Conservation (phyloP, 2,329 filamentous ascomycete genomes). For the Venturia oleaginea region DNA sequence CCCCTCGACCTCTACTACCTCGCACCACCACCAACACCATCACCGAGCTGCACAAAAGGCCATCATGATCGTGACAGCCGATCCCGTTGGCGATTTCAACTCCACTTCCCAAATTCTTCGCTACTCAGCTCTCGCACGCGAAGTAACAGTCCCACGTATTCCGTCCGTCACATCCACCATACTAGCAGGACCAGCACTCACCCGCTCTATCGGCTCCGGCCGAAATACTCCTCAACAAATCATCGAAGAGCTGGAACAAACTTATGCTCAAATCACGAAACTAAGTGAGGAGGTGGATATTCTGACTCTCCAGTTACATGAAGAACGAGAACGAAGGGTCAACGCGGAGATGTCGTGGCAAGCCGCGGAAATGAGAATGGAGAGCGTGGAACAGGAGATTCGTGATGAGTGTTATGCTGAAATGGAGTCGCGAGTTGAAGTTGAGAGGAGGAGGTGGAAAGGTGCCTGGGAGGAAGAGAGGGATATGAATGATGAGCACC, state of each 20-base stretch:
- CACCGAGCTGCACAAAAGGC: slow-evolving; percentile 70
- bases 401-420: slow-evolving; percentile 83
- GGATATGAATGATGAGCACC: slow-evolving; percentile 72
- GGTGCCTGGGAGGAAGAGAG: slow-evolving; percentile 64
- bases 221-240: slow-evolving; percentile 37
- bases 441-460: slow-evolving; percentile 76
- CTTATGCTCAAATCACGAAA: slow-evolving; percentile 71
- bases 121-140: slow-evolving; percentile 85
- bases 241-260: slow-evolving; percentile 62
- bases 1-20: slow-evolving; percentile 33
- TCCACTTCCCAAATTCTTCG: slow-evolving; percentile 92
- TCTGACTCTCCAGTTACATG: slow-evolving; percentile 57
- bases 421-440: slow-evolving; percentile 67
- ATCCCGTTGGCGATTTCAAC: slow-evolving; percentile 89
- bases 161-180: slow-evolving; percentile 74
- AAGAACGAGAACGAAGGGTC: slow-evolving; percentile 60
- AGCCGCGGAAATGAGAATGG: slow-evolving; percentile 53
- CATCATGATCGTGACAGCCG: slow-evolving; percentile 93
- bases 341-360: slow-evolving; percentile 66
- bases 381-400: slow-evolving; percentile 73
- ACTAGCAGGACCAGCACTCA: slow-evolving; percentile 29
- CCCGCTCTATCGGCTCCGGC: slow-evolving; percentile 20
- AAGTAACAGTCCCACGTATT: slow-evolving; percentile 83
- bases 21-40: slow-evolving; percentile 33
- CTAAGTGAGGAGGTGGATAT: slow-evolving; percentile 69